Base-by-base conservation (phyloP, 176 grass and related monocot species). In the Rhynchospora pubera region DNA sequence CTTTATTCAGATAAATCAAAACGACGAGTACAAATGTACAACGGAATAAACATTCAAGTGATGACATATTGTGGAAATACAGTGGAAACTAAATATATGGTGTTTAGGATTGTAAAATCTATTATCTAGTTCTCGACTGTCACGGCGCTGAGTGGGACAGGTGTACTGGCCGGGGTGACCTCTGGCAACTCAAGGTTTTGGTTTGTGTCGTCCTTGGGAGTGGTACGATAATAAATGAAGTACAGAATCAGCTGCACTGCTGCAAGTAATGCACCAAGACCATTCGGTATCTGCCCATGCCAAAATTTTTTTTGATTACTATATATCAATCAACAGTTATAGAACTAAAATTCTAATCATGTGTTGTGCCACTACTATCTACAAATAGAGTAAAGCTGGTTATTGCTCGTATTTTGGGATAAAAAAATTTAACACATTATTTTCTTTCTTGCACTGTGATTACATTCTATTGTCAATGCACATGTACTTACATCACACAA, bases 161-260 rank as follows among this genome's bases (percentile, higher is more conserved):
- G 39, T n/a, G 6, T 15, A 9, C 1, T 45, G 16, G 39, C 4
- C 0, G 66, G 3, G 4, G 0, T 1, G 7, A 70, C 1, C 66
- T 45, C 7, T 43, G 86, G 84, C 73, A 90, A 39, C 85, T 87
- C 83, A 7, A 88, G 21, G 18, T 78, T 71, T 77, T 87, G 52
- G 15, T 62, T 60, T 18, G 43, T 28, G 21, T 89, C 64, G 8
- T 75, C 70, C 57, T 73, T 80, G 1, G 84, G 82, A 8, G 80
- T 86, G 23, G 89, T 70, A 52, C 65, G 68, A 77, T 85, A 92
- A 79, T 91, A 97, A 7, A 83, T 87, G 9, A 55, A 43, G 61
- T 94, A 97, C 2, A 97, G 83, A 47, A 94, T 73, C 65, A 97
- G 62, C 57, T 97, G 90, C 6, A 39, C 9, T 4, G 75, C 7